Percentiles rank a stretch among this genome's conserved stretches.
These are phyloP conservation scores for Leccinellum rugosiceps DNA, from an alignment of 768 basidiomycete species.

Conservation along the genomic window DNA sequence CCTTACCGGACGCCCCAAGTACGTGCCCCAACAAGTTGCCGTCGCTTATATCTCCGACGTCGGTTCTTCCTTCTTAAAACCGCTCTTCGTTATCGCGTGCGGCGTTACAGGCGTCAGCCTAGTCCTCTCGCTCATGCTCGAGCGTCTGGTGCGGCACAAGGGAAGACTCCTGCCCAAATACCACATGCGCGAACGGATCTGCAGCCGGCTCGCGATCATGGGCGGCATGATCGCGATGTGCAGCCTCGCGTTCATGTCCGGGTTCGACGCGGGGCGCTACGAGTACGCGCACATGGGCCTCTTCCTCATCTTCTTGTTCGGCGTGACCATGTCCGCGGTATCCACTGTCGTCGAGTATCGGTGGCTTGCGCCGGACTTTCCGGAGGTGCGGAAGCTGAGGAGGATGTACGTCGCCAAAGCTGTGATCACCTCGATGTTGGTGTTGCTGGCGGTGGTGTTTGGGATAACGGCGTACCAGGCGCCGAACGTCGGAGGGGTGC, in stretches of 20 bases:
- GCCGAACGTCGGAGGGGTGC: constrained; percentile 53
- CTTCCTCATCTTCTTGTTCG: constrained; percentile 69
- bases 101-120: constrained; percentile 61
- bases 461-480: constrained; percentile 46
- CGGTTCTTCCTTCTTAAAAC: constrained; percentile 71
- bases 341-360: constrained; percentile 71
- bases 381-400: constrained; percentile 41
- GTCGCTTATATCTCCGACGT: constrained; percentile 77
- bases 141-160: constrained; percentile 62
- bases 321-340: constrained; percentile 69
- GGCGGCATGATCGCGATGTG: constrained; percentile 59
- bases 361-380: constrained; percentile 61
- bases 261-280: constrained; percentile 65
- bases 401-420: constrained; percentile 61
- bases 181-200: constrained; percentile 52
- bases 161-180: constrained; percentile 64
- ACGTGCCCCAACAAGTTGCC: constrained; percentile 48
- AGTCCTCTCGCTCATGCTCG: constrained; percentile 54
- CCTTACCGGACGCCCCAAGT: constrained; percentile 52
- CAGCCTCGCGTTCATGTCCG: constrained; percentile 65
- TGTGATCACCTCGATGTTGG: constrained; percentile 53
- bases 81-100: constrained; percentile 68
- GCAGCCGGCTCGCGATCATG: constrained; percentile 54
- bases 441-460: constrained; percentile 62
- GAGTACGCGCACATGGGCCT: constrained; percentile 52